A percentile compares a stretch with the other conserved stretches of the same genome.
phyloP scores from a whole-genome alignment of 2,329 filamentous ascomycete genomes.

The Xylariomycetidae sp. region DNA sequence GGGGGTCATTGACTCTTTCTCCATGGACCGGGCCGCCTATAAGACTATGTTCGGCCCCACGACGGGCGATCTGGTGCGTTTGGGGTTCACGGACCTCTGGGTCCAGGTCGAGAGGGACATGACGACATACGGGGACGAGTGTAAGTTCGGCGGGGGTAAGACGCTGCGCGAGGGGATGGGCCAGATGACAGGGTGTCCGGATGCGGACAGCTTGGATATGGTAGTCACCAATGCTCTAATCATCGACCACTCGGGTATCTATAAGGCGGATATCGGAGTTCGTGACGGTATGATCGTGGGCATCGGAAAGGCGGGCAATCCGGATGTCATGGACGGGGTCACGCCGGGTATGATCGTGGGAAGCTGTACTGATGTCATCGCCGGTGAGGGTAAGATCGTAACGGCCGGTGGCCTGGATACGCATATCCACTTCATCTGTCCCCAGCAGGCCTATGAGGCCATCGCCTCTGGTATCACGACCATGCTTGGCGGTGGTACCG shows the following conservation, averaged over 20 bases:
- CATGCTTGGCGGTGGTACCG: conserved; percentile 84
- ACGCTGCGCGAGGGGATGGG: conserved; percentile 94
- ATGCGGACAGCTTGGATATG: conserved; percentile 72
- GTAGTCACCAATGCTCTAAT: conserved; percentile 88
- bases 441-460: conserved; percentile 81
- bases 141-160: conserved; percentile 92
- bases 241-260: conserved; percentile 87
- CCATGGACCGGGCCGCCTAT: conserved; percentile 76
- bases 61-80: conserved; percentile 74
- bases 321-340: conserved; percentile 94
- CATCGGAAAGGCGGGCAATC: conserved; percentile 93
- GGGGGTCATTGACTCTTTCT: conserved; percentile 54
- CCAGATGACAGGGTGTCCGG: conserved; percentile 72
- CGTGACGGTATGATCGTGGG: conserved; percentile 81
- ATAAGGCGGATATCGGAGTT: conserved; percentile 94
- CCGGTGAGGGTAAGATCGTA: conserved; percentile 83
- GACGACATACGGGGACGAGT: conserved; percentile 86
- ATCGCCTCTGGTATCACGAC: conserved; percentile 85
- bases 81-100: conserved; percentile 86
- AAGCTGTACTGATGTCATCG: conserved; percentile 85
- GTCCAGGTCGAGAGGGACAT: conserved; percentile 82
- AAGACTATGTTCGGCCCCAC: conserved; percentile 90
- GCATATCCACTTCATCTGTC: conserved; percentile 93
- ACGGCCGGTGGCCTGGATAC: conserved; percentile 87
- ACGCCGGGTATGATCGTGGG: conserved; percentile 75